A percentile compares a stretch with the other conserved stretches of the same genome.
These are phyloP conservation scores for button mushroom (Agaricus bisporus) DNA, from an alignment of 768 basidiomycete genomes.

Conservation along the genomic window DNA sequence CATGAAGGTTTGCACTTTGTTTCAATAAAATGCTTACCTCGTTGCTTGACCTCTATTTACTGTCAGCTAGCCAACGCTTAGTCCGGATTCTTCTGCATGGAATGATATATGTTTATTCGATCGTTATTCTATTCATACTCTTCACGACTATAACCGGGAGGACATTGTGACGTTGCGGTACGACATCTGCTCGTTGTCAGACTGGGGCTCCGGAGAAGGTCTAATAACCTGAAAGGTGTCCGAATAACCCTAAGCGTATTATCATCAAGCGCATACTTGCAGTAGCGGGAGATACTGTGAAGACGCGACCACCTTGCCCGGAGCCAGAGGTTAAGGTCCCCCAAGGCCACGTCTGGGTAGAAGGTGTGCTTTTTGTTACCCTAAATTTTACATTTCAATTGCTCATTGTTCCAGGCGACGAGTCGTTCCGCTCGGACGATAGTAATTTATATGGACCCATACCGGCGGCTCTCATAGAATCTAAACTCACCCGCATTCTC, in stretches of 20 bases:
- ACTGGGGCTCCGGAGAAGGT: not conserved
- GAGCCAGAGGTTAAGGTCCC: slow-evolving; percentile 49
- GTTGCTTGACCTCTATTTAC: not conserved
- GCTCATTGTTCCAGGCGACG: slow-evolving; percentile 41
- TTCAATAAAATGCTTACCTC: not conserved
- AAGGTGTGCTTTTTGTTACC: slow-evolving; percentile 37
- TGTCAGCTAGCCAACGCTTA: slow-evolving; percentile 56
- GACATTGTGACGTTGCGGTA: slow-evolving; percentile 66
- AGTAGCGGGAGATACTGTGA: slow-evolving; percentile 54
- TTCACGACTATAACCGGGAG: slow-evolving; percentile 37
- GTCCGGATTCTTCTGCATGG: slow-evolving; percentile 60
- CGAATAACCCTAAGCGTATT: slow-evolving; percentile 42
- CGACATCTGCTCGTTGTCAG: slow-evolving; percentile 9
- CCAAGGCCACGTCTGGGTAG: slow-evolving; percentile 66
- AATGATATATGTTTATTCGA: slow-evolving; percentile 63
- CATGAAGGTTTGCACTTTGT: slow-evolving; percentile 56
- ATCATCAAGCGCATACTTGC: slow-evolving; percentile 66
- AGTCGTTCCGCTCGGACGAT: slow-evolving; percentile 60
- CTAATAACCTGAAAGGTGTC: slow-evolving; percentile 40
- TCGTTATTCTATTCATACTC: slow-evolving; percentile 34
- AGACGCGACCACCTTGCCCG: slow-evolving; percentile 66
- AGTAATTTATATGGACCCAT: slow-evolving; percentile 69
- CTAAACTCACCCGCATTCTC: slow-evolving; percentile 40
- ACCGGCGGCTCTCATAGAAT: slow-evolving; percentile 43
- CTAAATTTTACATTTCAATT: not conserved